Base-by-base conservation (phyloP, 2,329 filamentous ascomycete genomes). In the Metarhizium guizhouense region DNA sequence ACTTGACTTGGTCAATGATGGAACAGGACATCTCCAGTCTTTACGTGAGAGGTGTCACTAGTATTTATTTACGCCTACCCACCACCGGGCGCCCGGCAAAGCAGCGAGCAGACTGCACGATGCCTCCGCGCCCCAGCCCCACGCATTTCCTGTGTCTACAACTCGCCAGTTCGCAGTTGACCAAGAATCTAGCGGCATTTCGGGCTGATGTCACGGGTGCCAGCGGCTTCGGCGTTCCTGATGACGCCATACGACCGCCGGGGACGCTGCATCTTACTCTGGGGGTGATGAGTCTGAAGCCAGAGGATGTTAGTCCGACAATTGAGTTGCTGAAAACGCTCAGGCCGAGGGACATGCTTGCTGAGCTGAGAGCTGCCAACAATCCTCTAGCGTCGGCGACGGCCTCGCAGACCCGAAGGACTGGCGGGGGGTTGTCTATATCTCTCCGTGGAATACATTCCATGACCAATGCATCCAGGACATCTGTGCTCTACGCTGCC, bases 261-360 rank as follows among this genome's bases (percentile, higher is more conserved):
- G 88, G 89, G 0, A 91, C 90, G 1, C 71, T 96, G 51, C 93
- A 97, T 70, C 74, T 95, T 3, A 96, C 92, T 0, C 76, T 96
- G 0, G 92, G 91, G 0, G 88, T 95, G 1, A 92, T 96, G 87
- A 86, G 81, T 60, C 78, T 96, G 10, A 70, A 76, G 3, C 76
- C 73, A 2, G 70, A 75, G 3, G 75, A 79, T 4, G 60, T 81
- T 6, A 71, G 71, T 3, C 68, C 63, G 43, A 78, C 79, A 2
- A 64, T 71, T 14, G 68, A 67, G 42, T 58, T 78, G 45, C 65
- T 80, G 25, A 63, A 59, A 53, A 62, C 64, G 16, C 61, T 80
- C 36, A 63, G 63, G 54, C 71, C 69, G 56, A 70, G 63, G n/a
- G 70, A 74, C 18, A 65, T 77, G 3, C 67, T 80, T 6, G 64